Evolutionary conservation across 768 basidiomycete species (phyloP), one percentile per base, ranked within the genome.

Genomic region (Mycena floridula): DNA sequence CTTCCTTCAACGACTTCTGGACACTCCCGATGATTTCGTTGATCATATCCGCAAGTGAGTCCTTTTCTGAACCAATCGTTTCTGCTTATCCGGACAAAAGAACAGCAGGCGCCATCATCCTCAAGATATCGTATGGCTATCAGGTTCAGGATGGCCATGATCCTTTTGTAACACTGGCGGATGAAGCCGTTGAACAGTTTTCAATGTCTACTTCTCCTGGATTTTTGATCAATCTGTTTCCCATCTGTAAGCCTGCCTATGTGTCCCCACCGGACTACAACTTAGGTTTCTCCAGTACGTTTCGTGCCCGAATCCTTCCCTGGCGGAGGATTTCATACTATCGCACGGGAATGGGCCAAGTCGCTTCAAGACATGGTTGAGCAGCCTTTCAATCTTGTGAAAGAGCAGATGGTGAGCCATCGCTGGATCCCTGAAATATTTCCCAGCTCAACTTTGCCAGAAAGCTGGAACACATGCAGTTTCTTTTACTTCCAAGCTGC

Each of bases 391-490:
- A 20, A 25, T 11, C 49, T 58, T n/a, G 59, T 61, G 3, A 59
- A 61, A 32, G 16, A 38, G 15, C 43, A 48, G 20, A 35, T 59
- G 46, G 56, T 63, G 9, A 46, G 63, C 50, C 24, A 44, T 15
- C 30, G 26, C 60, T 76, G 15, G 70, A 64, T 3, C 66, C 65
- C 1, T 67, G 67, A 65, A 68, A 64, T 42, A 55, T 69, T 11
- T 12, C 12, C 23, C 5, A 20, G 12, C 8, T 24, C 35, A 8
- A 32, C 20, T 20, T 30, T 48, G 18, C 18, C 30, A 52, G 52
- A 52, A 50, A 12, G 8, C 45, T 2, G 56, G 54, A 2, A 50
- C 49, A 8, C 53, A 47, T 0, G 58, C 62, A 0, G 47, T 45
- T 6, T 58, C 57, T 2, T 56, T 54, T 44, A 45, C 49, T 3